Base-by-base conservation (phyloP, 345 rosid species). In the Diplotaxis tenuifolia region DNA sequence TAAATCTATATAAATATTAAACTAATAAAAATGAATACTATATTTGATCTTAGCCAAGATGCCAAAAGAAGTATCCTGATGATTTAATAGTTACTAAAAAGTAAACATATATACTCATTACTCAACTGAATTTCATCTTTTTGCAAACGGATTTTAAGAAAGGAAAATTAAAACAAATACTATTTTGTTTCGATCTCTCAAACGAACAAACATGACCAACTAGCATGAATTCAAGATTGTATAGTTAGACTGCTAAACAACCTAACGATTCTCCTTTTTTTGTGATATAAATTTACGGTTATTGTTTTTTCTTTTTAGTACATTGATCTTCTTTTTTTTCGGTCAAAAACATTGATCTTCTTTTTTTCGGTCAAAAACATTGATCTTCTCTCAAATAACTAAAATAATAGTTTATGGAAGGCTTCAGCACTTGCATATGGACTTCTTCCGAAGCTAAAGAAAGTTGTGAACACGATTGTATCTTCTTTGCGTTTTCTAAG, bases 401-500 rank as follows among this genome's bases (percentile, higher is more conserved):
- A 56, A 56, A 20, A 28, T 38, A 38, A 21, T 62, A 45, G 32
- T 36, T 36, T 4, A 45, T 45, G 50, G 27, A 27, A 11, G 12
- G 20, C 52, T 22, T 38, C 31, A 62, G 55, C 22, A 25, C 54
- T 22, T 15, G 18, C 34, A 68, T 56, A 18, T 36, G 10, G 6
- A 23, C 25, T 56, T 32, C 42, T 36, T 32, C 47, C 34, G 34
- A 19, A 61, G n/a, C 65, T 31, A 9, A 61, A 36, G 73, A 38
- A 56, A 38, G 73, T 56, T 16, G 73, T 56, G 64, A 38, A 68
- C 73, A 54, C 73, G 73, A 68, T 38, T 38, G 64, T 56, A 56
- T 55, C 47, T 23, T 9, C 19, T 52, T 61, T 7, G 12, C 65
- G 11, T 5, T 18, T 61, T 61, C 52, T 32, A 3, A 34, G 64